Evolutionary conservation across 345 rosid genomes (phyloP), one percentile per base, ranked within the genome.

Genomic region (Cochlearia excelsa): DNA sequence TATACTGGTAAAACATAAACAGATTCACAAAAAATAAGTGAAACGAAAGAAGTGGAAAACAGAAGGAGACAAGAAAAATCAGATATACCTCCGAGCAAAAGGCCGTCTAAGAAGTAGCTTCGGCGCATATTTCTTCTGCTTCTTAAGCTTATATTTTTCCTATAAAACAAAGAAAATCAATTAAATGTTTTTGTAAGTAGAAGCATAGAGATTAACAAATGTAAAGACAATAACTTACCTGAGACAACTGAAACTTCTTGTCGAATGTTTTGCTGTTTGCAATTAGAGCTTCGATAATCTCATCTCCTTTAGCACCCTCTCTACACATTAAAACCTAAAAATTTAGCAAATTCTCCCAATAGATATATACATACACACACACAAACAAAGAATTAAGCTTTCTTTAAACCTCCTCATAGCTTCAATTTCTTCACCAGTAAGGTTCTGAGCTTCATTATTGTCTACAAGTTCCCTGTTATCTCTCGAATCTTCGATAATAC

Each of bases 51-150:
- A 53, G 26, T 5, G 9, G 2, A 33, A 54, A 30, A 46, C 11
- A 3, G 7, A 51, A 48, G 61, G 29, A 0, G 39, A 46, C 51
- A 5, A 34, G 7, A 29, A 40, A 26, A 6, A 48, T 23, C 23
- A 23, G 35, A 6, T 7, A 58, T 61, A 85, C 97, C 91, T 86
- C 69, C 91, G 66, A 41, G 91, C 63, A 77, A 78, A 78, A 35
- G 99, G 97, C 11, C 95, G 82, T 74, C 99, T 74, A 10, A 87
- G 56, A 74, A 89, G 89, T 44, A 93, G 71, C 79, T 66, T 83
- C 40, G 97, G 97, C 2, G 97, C 95, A 80, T 93, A 93, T 48
- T 93, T 89, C 80, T 93, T 93, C 78, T 89, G 95, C 73, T 89
- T 93, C 66, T 82, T 93, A 64, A 80, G 69, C 80, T 68, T 82